A percentile compares a stretch with the other conserved stretches of the same genome.
Conservation (phyloP, 306 rosid genomes). For the Cucurbita moschata region DNA sequence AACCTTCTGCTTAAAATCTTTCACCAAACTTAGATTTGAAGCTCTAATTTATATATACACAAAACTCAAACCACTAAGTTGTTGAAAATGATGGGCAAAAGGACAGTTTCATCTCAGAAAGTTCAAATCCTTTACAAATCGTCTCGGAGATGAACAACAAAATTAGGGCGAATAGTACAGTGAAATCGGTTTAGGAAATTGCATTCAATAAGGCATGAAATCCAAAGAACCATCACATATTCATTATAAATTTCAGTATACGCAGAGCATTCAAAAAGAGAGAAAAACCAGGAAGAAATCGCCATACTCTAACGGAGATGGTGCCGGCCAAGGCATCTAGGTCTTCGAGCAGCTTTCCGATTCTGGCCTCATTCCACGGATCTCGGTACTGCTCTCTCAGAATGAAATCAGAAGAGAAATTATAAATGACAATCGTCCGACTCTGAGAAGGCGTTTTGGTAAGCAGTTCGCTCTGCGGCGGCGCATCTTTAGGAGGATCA, state of each 20-base stretch:
- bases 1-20: not conserved
- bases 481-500: conserved; percentile 75
- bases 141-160: not conserved
- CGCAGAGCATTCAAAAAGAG: not conserved
- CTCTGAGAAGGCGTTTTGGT: conserved; percentile 75
- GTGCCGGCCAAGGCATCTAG: conserved; percentile 95
- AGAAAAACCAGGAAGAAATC: not conserved
- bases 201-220: not conserved
- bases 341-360: conserved; percentile 84
- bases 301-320: conserved; percentile 61
- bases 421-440: conserved; percentile 52
- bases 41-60: not conserved
- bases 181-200: not conserved
- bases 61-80: not conserved
- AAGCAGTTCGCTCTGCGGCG: conserved; percentile 73
- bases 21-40: not conserved
- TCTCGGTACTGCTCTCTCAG: conserved; percentile 85
- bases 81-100: not conserved
- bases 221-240: not conserved
- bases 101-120: not conserved
- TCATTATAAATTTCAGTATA: not conserved
- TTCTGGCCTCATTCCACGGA: conserved; percentile 86
- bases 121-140: not conserved
- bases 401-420: conserved; percentile 59
- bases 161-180: not conserved